These are phyloP conservation scores for Hemileccinum rubropunctum DNA, from an alignment of 768 basidiomycete genomes.

Conservation along the genomic window DNA sequence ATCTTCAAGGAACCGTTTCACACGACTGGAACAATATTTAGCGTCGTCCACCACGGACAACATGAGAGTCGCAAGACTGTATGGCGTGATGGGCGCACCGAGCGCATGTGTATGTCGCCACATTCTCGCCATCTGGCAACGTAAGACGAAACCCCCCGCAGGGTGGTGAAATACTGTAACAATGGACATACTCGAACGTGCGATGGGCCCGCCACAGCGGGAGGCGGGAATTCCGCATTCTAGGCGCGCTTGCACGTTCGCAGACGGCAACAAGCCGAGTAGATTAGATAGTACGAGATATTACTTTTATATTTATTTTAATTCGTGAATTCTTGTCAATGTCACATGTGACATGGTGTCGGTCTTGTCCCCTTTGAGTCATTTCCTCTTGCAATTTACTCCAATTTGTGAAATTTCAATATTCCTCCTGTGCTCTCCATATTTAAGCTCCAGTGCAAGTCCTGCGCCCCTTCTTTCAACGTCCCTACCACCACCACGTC, in stretches of 20 bases:
- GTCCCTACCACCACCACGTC: constrained; percentile 6
- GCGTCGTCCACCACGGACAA: background rate
- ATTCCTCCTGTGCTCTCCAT: constrained; percentile 37
- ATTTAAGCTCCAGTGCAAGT: constrained; percentile 29
- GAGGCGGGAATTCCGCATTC: constrained; percentile 1
- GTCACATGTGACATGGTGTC: constrained; percentile 25
- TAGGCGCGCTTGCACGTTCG: constrained; percentile 16
- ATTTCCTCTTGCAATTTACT: constrained; percentile 31
- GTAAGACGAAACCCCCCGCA: background rate
- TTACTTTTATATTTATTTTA: background rate
- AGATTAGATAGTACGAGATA: no score
- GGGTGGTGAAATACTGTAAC: constrained; percentile 1
- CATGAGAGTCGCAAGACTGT: background rate
- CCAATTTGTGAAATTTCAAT: constrained; percentile 33
- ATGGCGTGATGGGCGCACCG: constrained; percentile 11
- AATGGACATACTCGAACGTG: no score
- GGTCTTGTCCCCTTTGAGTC: constrained; percentile 34
- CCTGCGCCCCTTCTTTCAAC: constrained; percentile 19
- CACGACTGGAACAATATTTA: background rate
- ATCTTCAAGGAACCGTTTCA: constrained; percentile 8
- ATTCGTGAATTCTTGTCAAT: background rate
- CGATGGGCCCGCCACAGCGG: background rate
- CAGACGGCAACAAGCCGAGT: background rate
- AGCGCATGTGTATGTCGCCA: constrained; percentile 3
- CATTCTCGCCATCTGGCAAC: constrained; percentile 9